These are phyloP conservation scores for Cladosporium cucumerinum DNA, from an alignment of 2,329 filamentous ascomycete genomes.

Conservation along the genomic window DNA sequence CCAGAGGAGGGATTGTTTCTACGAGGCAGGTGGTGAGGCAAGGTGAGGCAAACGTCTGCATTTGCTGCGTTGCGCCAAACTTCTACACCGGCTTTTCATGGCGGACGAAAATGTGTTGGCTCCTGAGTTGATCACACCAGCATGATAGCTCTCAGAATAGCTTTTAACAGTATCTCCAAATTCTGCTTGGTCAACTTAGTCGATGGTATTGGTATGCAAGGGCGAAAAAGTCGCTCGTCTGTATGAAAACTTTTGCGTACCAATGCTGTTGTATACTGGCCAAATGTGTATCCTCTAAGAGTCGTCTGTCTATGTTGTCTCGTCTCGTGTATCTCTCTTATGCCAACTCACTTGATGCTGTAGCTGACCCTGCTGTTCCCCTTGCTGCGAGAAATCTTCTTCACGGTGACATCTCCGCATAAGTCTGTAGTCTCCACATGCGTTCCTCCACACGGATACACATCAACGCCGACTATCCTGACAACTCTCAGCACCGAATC, in stretches of 20 bases:
- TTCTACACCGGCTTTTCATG: background rate
- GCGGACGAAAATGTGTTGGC: no score
- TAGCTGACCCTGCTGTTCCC: slow-evolving; percentile 59
- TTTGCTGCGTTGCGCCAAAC: background rate
- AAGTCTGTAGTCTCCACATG: slow-evolving; percentile 61
- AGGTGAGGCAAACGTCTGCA: background rate
- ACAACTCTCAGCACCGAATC: slow-evolving; percentile 64
- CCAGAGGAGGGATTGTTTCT: slow-evolving; percentile 10
- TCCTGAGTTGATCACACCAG: background rate
- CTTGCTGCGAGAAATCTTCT: slow-evolving; percentile 64
- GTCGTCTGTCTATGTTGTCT: background rate
- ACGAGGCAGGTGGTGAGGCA: background rate
- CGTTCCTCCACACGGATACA: slow-evolving; percentile 72
- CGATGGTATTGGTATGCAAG: background rate
- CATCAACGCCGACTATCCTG: slow-evolving; percentile 64
- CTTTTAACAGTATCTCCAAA: background rate
- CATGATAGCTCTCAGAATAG: no score
- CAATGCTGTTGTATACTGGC: background rate
- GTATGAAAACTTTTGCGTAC: background rate
- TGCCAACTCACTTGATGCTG: slow-evolving; percentile 8
- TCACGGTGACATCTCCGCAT: slow-evolving; percentile 61
- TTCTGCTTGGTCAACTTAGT: background rate
- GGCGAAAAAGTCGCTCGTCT: background rate
- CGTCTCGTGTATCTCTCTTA: background rate
- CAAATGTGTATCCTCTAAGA: background rate